Evolutionary conservation across 306 rosid genomes (phyloP), one percentile per base, ranked within the genome.

Genomic region (Vicia villosa): DNA sequence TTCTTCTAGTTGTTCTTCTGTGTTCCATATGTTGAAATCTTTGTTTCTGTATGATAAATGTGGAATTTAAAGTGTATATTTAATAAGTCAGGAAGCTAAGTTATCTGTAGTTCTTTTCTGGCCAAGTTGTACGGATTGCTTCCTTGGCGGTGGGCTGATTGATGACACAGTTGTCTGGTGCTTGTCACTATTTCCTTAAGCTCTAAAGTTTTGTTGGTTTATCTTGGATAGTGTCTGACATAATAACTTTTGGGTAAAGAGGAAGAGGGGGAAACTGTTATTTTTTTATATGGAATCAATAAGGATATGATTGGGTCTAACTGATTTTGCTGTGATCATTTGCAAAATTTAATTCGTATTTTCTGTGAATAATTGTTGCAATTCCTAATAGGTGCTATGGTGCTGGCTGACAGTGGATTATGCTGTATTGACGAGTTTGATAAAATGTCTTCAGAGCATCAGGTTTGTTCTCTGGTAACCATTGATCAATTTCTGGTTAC

Each of bases 351-450:
- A 60, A 37, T 70, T 46, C 54, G 21, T 26, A 63, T 69, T 30
- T 62, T 70, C 52, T 72, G 28, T 30, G 64, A 77, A 14, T 80
- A 42, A 68, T 22, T 72, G 43, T 66, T 61, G 72, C 41, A 43
- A 62, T 58, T 82, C 67, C 45, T 78, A 62, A 68, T 56, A 94
- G 97, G 97, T 77, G 97, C 98, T 41, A 88, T 94, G 95, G 97
- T 94, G 69, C 88, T 90, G 77, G 97, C 96, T 52, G 96, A 94
- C 75, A 83, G 98, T 77, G 97, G 97, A 72, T 77, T 88, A 87
- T 94, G 98, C 78, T 94, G 97, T 54, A 94, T 90, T 75, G 97
- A 90, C 36, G 96, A 90, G 76, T 94, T 94, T 11, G 98, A 90
- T 74, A 91, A 90, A 84, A 90, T 94, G 98, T 74, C 97, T 38